Evolutionary conservation across 2,329 filamentous ascomycete genomes (phyloP).

Genomic region (Nigrospora osmanthi): DNA sequence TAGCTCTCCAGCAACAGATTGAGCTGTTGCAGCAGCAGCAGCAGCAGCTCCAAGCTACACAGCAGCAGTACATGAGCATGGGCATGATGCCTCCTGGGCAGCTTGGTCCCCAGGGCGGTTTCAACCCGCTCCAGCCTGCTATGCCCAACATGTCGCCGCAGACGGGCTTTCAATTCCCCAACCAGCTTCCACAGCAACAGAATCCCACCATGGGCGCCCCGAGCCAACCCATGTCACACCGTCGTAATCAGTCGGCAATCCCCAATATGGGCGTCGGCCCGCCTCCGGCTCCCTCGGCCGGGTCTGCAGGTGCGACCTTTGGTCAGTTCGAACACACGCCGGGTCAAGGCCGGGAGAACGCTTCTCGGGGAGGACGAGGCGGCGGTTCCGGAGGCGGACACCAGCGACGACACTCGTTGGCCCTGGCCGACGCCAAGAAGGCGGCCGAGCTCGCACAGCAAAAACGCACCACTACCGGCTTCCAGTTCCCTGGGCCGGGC

Average conservation of each 20-base stretch:
- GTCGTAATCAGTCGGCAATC: constrained; percentile 94
- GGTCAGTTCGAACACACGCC: constrained; percentile 65
- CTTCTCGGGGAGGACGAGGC: constrained; percentile 65
- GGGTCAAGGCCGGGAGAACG: constrained; percentile 57
- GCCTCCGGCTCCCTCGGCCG: constrained; percentile 85
- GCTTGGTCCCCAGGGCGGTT: constrained; percentile 62
- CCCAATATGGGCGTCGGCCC: constrained; percentile 87
- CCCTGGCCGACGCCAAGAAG: constrained; percentile 93
- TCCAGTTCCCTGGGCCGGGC: constrained; percentile 83
- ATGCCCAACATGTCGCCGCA: constrained; percentile 74
- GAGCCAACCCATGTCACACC: constrained; percentile 76
- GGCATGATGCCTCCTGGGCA: constrained; percentile 87
- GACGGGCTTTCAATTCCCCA: constrained; percentile 83
- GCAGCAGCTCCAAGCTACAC: constrained; percentile 91
- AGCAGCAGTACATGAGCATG: constrained; percentile 97
- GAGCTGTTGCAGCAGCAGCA: constrained; percentile 96
- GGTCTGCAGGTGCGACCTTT: constrained; percentile 71
- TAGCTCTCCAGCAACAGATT: constrained; percentile 96
- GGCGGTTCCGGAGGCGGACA: constrained; percentile 64
- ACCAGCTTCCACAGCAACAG: constrained; percentile 61
- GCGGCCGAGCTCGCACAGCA: constrained; percentile 94
- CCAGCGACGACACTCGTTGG: constrained; percentile 88
- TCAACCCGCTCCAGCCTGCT: constrained; percentile 71
- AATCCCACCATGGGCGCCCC: constrained; percentile 69
- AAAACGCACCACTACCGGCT: constrained; percentile 87